Percentiles rank a stretch among this genome's conserved stretches.
phyloP scores from a whole-genome alignment of 2,329 filamentous ascomycete genomes.

The Apiospora sp. region DNA sequence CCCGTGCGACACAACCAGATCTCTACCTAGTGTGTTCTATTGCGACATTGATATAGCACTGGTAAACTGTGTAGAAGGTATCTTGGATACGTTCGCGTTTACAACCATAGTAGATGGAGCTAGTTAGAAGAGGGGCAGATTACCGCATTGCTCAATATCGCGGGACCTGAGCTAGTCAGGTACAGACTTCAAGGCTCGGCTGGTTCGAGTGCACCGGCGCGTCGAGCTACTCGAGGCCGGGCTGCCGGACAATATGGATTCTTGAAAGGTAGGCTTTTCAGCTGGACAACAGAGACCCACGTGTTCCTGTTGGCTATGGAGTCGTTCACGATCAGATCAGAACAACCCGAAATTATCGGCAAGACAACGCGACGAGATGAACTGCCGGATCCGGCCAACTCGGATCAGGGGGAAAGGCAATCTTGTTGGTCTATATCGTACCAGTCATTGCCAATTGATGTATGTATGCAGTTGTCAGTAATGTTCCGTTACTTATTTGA shows the following conservation, averaged over 20 bases:
- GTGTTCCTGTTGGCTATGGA: neutral
- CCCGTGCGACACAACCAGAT: neutral
- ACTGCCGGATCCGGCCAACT: neutral
- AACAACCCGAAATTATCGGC: neutral
- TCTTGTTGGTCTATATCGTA: constrained; percentile 12
- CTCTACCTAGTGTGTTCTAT: neutral
- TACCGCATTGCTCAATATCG: neutral
- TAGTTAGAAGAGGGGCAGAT: constrained; percentile 8
- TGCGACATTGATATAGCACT: neutral
- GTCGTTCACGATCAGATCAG: neutral
- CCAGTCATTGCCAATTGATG: constrained; percentile 5
- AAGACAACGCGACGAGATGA: constrained; percentile 12
- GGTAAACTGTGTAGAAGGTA: neutral
- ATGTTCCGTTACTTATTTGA: neutral
- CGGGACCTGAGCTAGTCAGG: constrained; percentile 17
- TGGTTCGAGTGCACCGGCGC: neutral
- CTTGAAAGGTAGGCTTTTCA: neutral
- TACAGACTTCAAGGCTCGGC: constrained; percentile 7
- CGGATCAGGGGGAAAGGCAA: neutral
- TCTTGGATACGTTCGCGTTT: neutral
- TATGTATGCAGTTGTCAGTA: constrained; percentile 13
- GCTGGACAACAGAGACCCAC: neutral
- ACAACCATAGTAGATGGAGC: neutral
- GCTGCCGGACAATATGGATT: neutral
- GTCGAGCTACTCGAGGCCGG: neutral